phyloP scores from a whole-genome alignment of 1,284 basidiomycete species.

The Naganishia sp. region DNA sequence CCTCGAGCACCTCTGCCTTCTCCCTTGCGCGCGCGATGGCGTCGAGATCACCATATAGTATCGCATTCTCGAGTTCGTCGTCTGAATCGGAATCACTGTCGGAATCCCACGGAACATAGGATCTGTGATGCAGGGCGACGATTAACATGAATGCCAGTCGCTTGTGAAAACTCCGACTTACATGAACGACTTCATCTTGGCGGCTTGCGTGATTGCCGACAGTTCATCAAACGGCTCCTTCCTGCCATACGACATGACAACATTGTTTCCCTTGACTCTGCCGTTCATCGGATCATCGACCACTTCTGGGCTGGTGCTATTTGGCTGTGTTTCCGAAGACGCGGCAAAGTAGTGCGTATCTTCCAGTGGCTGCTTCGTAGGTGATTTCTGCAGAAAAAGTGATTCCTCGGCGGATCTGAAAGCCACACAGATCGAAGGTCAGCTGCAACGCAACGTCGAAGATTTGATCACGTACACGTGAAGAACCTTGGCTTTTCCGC shows the following conservation, averaged over 20 bases:
- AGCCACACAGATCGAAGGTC: neutral
- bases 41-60: slow-evolving; percentile 25
- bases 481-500: slow-evolving; percentile 15
- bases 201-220: slow-evolving; percentile 13
- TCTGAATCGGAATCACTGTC: slow-evolving; percentile 27
- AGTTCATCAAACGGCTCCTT: slow-evolving; percentile 24
- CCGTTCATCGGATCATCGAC: slow-evolving; percentile 20
- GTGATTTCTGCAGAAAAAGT: slow-evolving; percentile 20
- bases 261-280: slow-evolving; percentile 5
- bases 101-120: slow-evolving; percentile 19
- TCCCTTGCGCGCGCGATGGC: slow-evolving; percentile 22
- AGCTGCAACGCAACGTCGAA: neutral
- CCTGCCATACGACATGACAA: slow-evolving; percentile 19
- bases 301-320: neutral
- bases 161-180: slow-evolving; percentile 5
- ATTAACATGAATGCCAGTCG: neutral
- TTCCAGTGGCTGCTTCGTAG: slow-evolving; percentile 1
- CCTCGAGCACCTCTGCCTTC: slow-evolving; percentile 25
- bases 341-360: neutral
- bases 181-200: slow-evolving; percentile 21
- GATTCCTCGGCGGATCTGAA: slow-evolving; percentile 21
- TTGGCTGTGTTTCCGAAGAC: slow-evolving; percentile 2
- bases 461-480: slow-evolving; percentile 8
- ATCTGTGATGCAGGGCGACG: neutral
- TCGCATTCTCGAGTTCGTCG: slow-evolving; percentile 24